A percentile compares a stretch with the other conserved stretches of the same genome.
These are phyloP conservation scores for Chlamydomonas incerta DNA, from an alignment of 139 green algal species.

Conservation along the genomic window DNA sequence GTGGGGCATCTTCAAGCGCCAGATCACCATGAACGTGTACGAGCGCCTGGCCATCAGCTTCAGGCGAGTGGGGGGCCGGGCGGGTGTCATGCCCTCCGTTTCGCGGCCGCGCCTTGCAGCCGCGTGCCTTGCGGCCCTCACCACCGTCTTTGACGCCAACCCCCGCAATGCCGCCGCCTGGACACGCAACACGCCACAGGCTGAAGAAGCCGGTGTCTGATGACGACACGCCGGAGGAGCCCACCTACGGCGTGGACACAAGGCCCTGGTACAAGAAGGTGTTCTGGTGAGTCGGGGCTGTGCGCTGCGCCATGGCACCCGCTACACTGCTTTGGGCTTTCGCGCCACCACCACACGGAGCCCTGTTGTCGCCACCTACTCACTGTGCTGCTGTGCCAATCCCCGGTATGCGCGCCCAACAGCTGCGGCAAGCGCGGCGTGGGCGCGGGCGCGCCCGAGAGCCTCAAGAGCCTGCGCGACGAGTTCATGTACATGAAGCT, in stretches of 20 bases:
- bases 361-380: too few species aligned
- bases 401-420: too few species aligned
- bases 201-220: slow-evolving; percentile 29
- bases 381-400: too few species aligned
- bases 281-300: background rate
- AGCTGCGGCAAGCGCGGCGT: too few species aligned
- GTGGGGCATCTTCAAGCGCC: slow-evolving; percentile 16
- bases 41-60: slow-evolving; percentile 29
- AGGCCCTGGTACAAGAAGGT: slow-evolving; percentile 29
- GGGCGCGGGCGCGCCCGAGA: background rate
- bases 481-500: slow-evolving; percentile 47
- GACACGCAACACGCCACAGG: background rate
- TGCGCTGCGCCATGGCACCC: too few species aligned
- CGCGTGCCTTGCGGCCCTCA: too few species aligned
- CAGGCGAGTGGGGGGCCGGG: slow-evolving; percentile 7
- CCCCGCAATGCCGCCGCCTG: too few species aligned
- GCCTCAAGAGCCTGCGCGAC: slow-evolving; percentile 10
- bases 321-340: too few species aligned
- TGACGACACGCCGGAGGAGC: background rate
- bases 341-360: too few species aligned
- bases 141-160: too few species aligned
- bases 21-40: slow-evolving; percentile 34
- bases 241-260: background rate
- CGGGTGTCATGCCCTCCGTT: too few species aligned
- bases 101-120: too few species aligned